phyloP scores from a whole-genome alignment of 805 yeast genomes.

The Zygosaccharomyces pseudorouxii region DNA sequence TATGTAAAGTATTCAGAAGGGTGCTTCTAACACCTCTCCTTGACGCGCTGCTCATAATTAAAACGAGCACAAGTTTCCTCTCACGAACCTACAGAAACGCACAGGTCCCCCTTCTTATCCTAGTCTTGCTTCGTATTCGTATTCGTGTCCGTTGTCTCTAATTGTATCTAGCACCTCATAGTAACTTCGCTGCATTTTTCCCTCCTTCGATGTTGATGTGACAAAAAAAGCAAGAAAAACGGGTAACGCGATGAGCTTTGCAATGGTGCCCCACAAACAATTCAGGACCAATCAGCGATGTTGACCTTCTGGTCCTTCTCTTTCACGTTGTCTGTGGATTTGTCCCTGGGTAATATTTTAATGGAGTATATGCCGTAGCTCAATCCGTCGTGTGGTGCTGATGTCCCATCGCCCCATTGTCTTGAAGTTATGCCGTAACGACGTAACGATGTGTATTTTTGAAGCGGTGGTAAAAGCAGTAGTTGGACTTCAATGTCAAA shows the following conservation, averaged over 20 bases:
- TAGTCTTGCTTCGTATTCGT: not conserved
- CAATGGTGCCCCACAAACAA: not conserved
- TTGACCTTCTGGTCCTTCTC: constrained; percentile 5
- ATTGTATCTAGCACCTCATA: not conserved
- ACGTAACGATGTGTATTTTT: constrained; percentile 58
- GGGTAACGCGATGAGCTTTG: not conserved
- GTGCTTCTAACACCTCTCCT: not conserved
- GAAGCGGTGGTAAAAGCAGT: constrained; percentile 62
- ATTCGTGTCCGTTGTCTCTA: not conserved
- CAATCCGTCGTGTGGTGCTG: constrained; percentile 66
- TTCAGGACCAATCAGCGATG: constrained; percentile 2
- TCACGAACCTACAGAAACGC: not conserved
- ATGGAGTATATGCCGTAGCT: constrained; percentile 56
- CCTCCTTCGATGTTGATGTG: not conserved
- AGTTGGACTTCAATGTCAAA: constrained; percentile 35
- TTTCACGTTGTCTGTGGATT: constrained; percentile 19
- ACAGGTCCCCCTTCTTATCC: not conserved
- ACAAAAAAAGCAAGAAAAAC: constrained; percentile 6
- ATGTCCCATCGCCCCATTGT: constrained; percentile 49
- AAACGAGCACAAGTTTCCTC: not conserved
- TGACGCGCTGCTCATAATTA: constrained; percentile 1
- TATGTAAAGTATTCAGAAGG: constrained; percentile 18
- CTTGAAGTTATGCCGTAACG: constrained; percentile 72
- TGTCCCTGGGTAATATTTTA: constrained; percentile 28
- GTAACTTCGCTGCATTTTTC: not conserved